Percentiles rank a stretch among this genome's conserved stretches.
These are phyloP conservation scores for Zygosaccharomyces rouxii DNA, from an alignment of 805 yeast genomes.

Conservation along the genomic window DNA sequence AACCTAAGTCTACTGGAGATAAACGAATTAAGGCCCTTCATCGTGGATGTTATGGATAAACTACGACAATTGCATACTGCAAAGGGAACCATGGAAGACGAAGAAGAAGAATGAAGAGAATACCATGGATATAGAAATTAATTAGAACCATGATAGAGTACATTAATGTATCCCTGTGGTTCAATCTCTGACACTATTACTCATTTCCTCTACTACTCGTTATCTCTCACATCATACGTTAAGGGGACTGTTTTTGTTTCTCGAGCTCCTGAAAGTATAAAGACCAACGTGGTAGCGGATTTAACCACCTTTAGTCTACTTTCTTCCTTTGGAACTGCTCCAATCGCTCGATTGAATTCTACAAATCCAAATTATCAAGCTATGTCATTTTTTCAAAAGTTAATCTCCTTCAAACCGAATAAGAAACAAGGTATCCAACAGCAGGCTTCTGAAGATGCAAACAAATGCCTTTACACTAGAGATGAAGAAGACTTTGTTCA, in stretches of 20 bases:
- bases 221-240: conserved; percentile 5
- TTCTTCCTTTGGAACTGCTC: not conserved
- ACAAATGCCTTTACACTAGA: conserved; percentile 7
- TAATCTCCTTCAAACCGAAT: conserved; percentile 2
- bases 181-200: not conserved
- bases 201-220: not conserved
- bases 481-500: conserved; percentile 19
- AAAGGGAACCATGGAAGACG: conserved; percentile 3
- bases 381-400: conserved; percentile 2
- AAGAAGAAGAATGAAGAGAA: not conserved
- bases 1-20: conserved; percentile 80
- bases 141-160: not conserved
- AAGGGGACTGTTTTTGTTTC: conserved; percentile 7
- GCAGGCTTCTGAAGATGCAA: not conserved
- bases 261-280: not conserved
- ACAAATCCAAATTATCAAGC: not conserved
- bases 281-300: conserved; percentile 2
- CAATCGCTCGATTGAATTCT: not conserved
- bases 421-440: conserved; percentile 5
- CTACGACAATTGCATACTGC: conserved; percentile 47
- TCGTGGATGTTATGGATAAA: conserved; percentile 74
- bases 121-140: not conserved
- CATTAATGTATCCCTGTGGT: not conserved
- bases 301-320: not conserved
- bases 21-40: conserved; percentile 81